Conservation (phyloP, 331 rosid species). For the Malus hybrid region DNA sequence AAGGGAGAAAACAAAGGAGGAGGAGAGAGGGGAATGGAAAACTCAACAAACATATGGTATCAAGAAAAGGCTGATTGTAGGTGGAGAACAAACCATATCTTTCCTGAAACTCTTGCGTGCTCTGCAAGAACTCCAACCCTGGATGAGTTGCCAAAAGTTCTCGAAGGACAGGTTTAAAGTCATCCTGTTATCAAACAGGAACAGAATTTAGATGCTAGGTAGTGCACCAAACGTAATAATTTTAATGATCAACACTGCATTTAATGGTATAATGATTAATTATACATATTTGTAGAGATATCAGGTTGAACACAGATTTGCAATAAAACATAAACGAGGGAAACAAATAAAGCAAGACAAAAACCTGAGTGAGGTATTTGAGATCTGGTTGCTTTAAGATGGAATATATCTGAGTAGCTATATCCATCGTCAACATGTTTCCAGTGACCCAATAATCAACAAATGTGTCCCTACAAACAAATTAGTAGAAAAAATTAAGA, state of each 20-base stretch:
- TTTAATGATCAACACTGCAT: neutral
- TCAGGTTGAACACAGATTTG: neutral
- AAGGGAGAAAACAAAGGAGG: neutral
- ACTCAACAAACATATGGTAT: neutral
- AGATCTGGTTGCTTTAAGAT: constrained; percentile 88
- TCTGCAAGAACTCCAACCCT: constrained; percentile 94
- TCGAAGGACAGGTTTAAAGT: constrained; percentile 86
- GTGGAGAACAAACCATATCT: constrained; percentile 71
- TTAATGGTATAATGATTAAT: neutral
- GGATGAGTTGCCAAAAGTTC: constrained; percentile 98
- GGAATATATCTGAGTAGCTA: constrained; percentile 70
- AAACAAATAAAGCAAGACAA: constrained; percentile 1
- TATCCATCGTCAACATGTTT: constrained; percentile 79
- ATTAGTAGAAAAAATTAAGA: constrained; percentile 11
- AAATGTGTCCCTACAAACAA: constrained; percentile 62
- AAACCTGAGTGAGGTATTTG: constrained; percentile 80
- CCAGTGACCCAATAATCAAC: constrained; percentile 84
- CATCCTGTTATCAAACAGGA: constrained; percentile 55
- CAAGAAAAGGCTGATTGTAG: neutral
- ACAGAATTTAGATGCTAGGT: constrained; percentile 6
- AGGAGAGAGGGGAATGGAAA: neutral
- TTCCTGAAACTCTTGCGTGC: constrained; percentile 99
- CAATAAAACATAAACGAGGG: neutral
- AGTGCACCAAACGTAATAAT: constrained; percentile 1
- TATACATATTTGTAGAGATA: neutral